Base-by-base conservation (phyloP, 2,329 filamentous ascomycete genomes). In the Grosmannia penicillata region DNA sequence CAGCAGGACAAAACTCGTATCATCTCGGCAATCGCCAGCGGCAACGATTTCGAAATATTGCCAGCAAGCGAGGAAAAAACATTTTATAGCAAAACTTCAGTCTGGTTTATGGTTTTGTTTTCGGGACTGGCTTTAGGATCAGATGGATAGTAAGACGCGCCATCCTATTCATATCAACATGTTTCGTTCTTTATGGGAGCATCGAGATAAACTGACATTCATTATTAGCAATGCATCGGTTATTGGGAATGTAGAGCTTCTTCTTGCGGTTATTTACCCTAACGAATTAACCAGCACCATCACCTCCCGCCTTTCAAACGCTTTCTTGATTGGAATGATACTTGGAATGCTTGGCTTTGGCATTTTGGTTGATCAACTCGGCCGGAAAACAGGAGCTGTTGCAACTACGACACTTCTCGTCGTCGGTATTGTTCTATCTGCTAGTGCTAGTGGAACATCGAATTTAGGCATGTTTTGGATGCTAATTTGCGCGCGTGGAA, bases 271-370 rank as follows among this genome's bases (percentile, higher is more conserved):
- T 35, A 45, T 66, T 9, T 66, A 66, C 47, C 59, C 62, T 3
- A 55, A 65, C 5, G 53, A 50, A 8, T 45, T 65, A 19, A 63
- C 63, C 17, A 53, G 50, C 10, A 47, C 55, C 10, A 65, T 69
- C 48, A 66, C 66, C 48, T 58, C 62, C 3, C 58, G 68, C 6
- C 60, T 75, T 4, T 67, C 65, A 29, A 73, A 75, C 46, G 62
- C 69, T 3, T 69, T 66, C 43, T 56, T 72, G 6, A 62, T 73
- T 36, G 71, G 70, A 33, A 64, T 68, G 52, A 70, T 72, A 39
- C 53, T 72, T 36, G 70, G 70, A 36, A 74, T 72, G 61, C 51
- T 73, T 8, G 54, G 62, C 45, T 71, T 73, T 41, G 67, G 68
- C 7, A 52, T 62, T 9, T 48, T 66, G 7, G 64, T 66, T 43